Conservation (phyloP, 192 early-diverging fungal genomes). For the Obelidium mucronatum region DNA sequence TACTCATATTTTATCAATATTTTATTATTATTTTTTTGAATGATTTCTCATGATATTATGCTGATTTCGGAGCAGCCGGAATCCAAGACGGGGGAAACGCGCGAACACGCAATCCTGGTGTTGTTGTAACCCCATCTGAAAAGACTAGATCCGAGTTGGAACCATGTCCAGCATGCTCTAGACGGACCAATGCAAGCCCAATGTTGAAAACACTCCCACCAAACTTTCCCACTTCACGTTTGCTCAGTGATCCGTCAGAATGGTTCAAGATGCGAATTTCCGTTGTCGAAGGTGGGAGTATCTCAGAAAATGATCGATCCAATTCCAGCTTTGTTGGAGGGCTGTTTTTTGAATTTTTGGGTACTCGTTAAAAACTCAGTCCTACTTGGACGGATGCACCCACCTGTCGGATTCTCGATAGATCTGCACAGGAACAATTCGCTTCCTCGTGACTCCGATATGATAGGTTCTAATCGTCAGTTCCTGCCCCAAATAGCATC, state of each 20-base stretch:
- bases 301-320: conserved; percentile 34
- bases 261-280: conserved; percentile 36
- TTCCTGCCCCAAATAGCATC: conserved; percentile 98
- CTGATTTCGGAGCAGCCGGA: not conserved
- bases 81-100: not conserved
- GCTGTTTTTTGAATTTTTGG: conserved; percentile 26
- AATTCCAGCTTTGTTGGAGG: conserved; percentile 42
- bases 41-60: not conserved
- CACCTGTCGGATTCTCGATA: conserved; percentile 50
- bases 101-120: not conserved
- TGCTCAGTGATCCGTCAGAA: conserved; percentile 14
- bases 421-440: conserved; percentile 84
- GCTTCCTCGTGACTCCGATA: conserved; percentile 91
- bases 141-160: not conserved
- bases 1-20: not conserved
- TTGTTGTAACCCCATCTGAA: not conserved
- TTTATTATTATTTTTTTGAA: not conserved
- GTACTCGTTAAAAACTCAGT: conserved; percentile 30
- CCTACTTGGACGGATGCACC: conserved; percentile 13
- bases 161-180: conserved; percentile 60
- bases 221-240: conserved; percentile 64
- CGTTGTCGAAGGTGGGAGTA: conserved; percentile 38
- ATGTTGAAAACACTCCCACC: conserved; percentile 76
- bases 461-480: conserved; percentile 97
- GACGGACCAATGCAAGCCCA: conserved; percentile 85